Conservation (phyloP, 2,329 filamentous ascomycete genomes). For the Fonsecaea pedrosoi region DNA sequence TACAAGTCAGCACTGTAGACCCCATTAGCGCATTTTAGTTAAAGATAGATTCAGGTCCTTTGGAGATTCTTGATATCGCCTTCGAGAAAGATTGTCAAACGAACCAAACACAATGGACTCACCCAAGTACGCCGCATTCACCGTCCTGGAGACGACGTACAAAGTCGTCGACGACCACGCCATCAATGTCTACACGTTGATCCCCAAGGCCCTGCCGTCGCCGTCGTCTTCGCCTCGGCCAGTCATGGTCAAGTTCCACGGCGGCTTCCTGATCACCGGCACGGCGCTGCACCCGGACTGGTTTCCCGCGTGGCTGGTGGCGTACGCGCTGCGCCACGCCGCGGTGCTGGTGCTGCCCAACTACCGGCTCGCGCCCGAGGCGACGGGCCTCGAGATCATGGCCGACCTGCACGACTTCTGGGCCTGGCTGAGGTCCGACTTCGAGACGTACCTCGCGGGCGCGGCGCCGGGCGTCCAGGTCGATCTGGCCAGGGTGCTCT, state of each 20-base stretch:
- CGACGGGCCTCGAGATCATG: background rate
- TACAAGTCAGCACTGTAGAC: no score
- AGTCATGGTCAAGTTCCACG: constrained; percentile 14
- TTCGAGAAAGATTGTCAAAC: no score
- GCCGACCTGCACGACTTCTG: constrained; percentile 14
- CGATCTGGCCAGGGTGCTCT: constrained; percentile 7
- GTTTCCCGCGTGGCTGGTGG: constrained; percentile 16
- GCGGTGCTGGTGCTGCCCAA: constrained; percentile 12
- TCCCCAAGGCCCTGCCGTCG: constrained; percentile 1
- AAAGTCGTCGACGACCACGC: constrained; percentile 7
- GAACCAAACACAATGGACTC: background rate
- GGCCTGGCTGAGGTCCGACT: background rate
- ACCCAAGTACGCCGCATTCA: constrained; percentile 7
- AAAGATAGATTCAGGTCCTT: no score
- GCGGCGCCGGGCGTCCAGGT: background rate
- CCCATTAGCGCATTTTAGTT: no score
- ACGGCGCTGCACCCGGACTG: constrained; percentile 13
- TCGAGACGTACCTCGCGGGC: background rate
- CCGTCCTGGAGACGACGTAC: constrained; percentile 15
- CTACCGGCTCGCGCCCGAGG: constrained; percentile 12
- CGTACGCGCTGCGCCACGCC: constrained; percentile 13
- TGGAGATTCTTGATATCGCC: no score
- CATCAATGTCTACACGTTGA: constrained; percentile 3
- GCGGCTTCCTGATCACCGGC: constrained; percentile 18
- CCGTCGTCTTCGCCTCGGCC: background rate